Conservation (phyloP, 768 basidiomycete genomes). For the Termitomyces sp. region DNA sequence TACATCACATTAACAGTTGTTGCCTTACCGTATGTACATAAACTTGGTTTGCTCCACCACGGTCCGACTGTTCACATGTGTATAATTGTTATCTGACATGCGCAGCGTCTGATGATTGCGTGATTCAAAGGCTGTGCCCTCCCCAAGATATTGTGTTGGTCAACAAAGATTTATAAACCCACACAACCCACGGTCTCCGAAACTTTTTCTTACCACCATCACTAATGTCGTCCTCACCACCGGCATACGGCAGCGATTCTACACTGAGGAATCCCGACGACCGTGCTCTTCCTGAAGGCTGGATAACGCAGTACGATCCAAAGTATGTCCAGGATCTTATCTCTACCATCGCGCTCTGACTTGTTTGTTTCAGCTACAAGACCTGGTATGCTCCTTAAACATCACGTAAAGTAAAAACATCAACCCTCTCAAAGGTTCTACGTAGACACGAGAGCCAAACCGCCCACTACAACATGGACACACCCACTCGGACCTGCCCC, state of each 20-base stretch:
- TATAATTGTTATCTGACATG: too few species aligned
- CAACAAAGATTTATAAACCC: not conserved
- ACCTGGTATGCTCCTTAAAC: conserved; percentile 43
- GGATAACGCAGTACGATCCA: conserved; percentile 61
- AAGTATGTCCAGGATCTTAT: conserved; percentile 45
- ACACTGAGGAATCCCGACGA: conserved; percentile 43
- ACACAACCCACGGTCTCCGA: too few species aligned
- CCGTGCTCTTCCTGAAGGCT: conserved; percentile 60
- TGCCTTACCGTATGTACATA: too few species aligned
- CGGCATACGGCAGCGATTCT: conserved; percentile 20
- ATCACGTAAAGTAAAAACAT: too few species aligned
- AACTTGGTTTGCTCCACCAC: too few species aligned
- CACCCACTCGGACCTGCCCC: conserved; percentile 50
- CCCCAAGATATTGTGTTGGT: too few species aligned
- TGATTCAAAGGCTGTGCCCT: not conserved
- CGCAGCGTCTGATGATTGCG: too few species aligned
- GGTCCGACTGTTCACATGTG: too few species aligned
- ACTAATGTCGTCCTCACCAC: conserved; percentile 38
- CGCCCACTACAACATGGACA: conserved; percentile 63
- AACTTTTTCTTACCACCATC: conserved; percentile 16
- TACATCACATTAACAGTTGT: too few species aligned
- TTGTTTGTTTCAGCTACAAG: conserved; percentile 63
- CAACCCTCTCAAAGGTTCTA: conserved; percentile 53
- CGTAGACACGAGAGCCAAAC: conserved; percentile 57
- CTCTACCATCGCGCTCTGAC: too few species aligned